Evolutionary conservation across 2,329 filamentous ascomycete genomes (phyloP), one percentile per base, ranked within the genome.

Genomic region (Diaporthe destruens): DNA sequence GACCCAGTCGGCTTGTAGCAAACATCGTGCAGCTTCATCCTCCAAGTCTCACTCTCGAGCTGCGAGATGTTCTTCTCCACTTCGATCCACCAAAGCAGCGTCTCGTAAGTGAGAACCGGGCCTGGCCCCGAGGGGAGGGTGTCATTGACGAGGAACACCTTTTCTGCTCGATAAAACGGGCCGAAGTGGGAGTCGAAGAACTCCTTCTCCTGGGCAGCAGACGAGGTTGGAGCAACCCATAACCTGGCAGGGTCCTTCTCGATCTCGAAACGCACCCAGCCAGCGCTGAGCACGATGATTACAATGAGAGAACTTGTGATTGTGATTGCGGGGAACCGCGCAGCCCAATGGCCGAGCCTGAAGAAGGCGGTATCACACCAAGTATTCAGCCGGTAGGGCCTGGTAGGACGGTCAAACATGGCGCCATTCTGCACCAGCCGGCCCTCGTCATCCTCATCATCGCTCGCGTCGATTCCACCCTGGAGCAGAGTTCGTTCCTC

Each of bases 151-250:
- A 99, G 82, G 81, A 99, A 99, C 0, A 92, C 90, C 82, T 99
- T 96, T 81, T 99, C 94, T 0, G 95, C 93, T 53, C 96, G 93
- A 83, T 96, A 99, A 79, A 99, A 99, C 0, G 96, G 95, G 0
- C 96, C 97, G 80, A 99, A 99, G 77, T 94, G 95, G 47, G 89
- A 81, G 80, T 99, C 97, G 76, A 98, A 99, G 80, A 97, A 99
- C 1, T 89, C 88, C 84, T 99, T 99, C 80, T 99, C 96, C 80
- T 94, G 89, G 0, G 96, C 96, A 25, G 97, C 96, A 63, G 91
- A 90, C 5, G 96, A 98, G 11, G 93, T 93, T 9, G 96, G 96
- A 77, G 96, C 95, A n/a, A 99, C 96, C 96, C 96, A 99, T 11
- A 99, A 85, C 61, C 93, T 91, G 14, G 97, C 96, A 7, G 96